Base-by-base conservation (phyloP, 768 basidiomycete species). In the Termitomyces sp. region DNA sequence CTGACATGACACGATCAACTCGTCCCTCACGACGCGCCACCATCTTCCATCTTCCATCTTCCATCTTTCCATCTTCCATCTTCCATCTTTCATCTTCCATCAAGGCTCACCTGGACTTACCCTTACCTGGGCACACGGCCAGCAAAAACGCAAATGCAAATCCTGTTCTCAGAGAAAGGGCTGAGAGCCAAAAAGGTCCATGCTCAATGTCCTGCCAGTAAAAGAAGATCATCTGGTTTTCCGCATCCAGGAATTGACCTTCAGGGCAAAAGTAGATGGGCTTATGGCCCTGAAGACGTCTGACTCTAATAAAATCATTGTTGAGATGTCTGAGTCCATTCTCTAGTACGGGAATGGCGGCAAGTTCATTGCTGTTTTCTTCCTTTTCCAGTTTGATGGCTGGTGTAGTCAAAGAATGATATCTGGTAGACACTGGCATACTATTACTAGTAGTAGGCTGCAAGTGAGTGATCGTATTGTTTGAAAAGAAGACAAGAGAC, bases 191-290 rank as follows among this genome's bases (percentile, higher is more conserved):
- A 33, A 38, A 58, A 13, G 57, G 46, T 6, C 50, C 39, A 20
- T 22, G 4, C 6, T 59, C 40, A 15, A 52, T 8, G 15, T 49
- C 36, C 33, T 44, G 49, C 49, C 51, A 59, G 28, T 59, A 59
- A 24, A 52, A 59, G 33, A 35, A 45, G 5, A 59, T 22, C 32
- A 35, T 49, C 12, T 52, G 8, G n/a, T 59, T 59, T 24, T 52
- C 40, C 5, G 20, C 40, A 28, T 59, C 50, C 32, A 59, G 12
- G 12, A 32, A 49, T 33, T 59, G 58, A 40, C 58, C 58, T 44
- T 59, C 50, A 6, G 58, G 50, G 28, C 58, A 40, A 9, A 44
- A 59, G 24, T 59, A 59, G 13, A 59, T 11, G 22, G 48, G 39
- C 2, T 52, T 53, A 16, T 20, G 18, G 18, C 58, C 58, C 16